Evolutionary conservation across 2,329 filamentous ascomycete species (phyloP).

Genomic region (Paecilomyces variotii): DNA sequence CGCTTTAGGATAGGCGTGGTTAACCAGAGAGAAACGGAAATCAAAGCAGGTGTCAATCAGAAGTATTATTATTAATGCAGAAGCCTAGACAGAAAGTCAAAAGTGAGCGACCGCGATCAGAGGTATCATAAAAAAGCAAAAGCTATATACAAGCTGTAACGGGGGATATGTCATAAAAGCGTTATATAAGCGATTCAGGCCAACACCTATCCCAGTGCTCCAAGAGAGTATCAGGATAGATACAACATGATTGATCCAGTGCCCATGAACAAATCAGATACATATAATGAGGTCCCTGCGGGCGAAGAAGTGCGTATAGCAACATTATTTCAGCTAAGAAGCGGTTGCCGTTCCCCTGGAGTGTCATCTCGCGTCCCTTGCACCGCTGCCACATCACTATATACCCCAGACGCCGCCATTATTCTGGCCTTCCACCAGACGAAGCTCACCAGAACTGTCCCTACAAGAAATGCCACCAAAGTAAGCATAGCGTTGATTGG

Average conservation of each 20-base stretch:
- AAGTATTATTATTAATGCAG: conserved; percentile 4
- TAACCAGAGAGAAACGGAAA: conserved; percentile 4
- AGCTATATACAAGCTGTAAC: background rate
- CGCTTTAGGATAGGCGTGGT: conserved; percentile 5
- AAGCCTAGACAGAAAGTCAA: background rate
- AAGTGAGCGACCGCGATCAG: background rate
- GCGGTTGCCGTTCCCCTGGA: background rate
- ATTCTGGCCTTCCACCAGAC: conserved; percentile 47
- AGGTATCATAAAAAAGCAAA: background rate
- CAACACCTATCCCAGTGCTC: background rate
- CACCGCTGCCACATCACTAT: background rate
- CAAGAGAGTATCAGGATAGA: background rate
- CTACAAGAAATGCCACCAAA: conserved; percentile 53
- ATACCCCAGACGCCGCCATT: conserved; percentile 7
- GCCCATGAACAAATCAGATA: background rate
- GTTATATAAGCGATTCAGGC: background rate
- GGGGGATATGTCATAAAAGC: background rate
- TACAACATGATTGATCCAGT: background rate
- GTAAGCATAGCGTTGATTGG: conserved; percentile 69
- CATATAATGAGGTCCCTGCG: background rate
- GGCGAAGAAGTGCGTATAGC: background rate
- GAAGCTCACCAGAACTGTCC: conserved; percentile 57
- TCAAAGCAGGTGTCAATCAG: conserved; percentile 4
- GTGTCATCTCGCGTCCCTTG: background rate
- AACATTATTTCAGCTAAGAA: background rate